Base-by-base conservation (phyloP, 2,329 filamentous ascomycete species). In the Aspergillus versicolor region DNA sequence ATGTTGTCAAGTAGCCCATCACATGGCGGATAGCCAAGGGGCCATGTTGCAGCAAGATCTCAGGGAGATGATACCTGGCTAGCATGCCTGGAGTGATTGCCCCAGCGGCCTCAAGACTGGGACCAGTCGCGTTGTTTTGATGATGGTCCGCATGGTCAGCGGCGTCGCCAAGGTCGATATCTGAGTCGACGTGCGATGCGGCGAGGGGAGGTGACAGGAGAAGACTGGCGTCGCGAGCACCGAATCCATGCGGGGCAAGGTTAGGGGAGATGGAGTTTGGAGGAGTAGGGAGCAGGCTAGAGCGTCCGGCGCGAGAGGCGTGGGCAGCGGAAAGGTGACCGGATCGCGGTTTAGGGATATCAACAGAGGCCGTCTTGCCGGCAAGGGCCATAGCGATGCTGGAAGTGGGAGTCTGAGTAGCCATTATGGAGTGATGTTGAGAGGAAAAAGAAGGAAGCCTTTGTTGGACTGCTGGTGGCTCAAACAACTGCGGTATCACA, bases 201-300 rank as follows among this genome's bases (percentile, higher is more conserved):
- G 76, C 71, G 52, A 77, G 73, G 59, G 79, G 75, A 63, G 75
- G 70, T 48, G 79, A 74, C 52, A 67, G 64, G 52, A 74, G 67
- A 57, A 71, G 63, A 57, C 66, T 64, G 22, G 68, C 67, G 50
- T 70, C 80, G 71, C 87, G 87, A 62, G 85, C 83, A 74, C 88
- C 89, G 71, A 89, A 85, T 68, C 88, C 89, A 68, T 93, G 90
- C 59, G 92, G 90, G 67, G 89, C 87, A 65, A 97, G 83, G 66
- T 86, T 88, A 48, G 93, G 93, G 61, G 92, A 97, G 73, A 97
- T 92, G 76, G 92, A 97, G 81, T 93, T 95, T 60, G 93, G 93
- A 71, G 93, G 93, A 73, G 93, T 97, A 62, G 90, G 91, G 70
- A 96, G 86, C 73, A 78, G 75, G 51, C 64, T 67, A 46, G 69